A percentile compares a stretch with the other conserved stretches of the same genome.
Evolutionary conservation across 495 filamentous ascomycete species (phyloP).

Genomic region (Aspergillus indologenus): DNA sequence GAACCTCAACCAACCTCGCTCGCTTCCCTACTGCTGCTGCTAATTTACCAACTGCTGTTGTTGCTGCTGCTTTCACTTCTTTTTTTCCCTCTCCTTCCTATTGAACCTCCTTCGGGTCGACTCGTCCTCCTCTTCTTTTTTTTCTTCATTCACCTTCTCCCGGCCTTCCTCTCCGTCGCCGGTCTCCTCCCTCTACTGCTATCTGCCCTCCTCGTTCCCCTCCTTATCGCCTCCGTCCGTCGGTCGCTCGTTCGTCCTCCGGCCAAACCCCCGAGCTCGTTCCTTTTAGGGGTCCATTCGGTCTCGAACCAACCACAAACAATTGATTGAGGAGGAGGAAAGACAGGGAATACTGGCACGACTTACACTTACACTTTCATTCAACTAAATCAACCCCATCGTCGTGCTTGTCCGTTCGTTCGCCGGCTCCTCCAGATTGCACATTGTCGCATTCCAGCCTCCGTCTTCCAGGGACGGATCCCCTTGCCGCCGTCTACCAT

Average conservation of each 20-base stretch:
- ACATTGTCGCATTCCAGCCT: slow-evolving; percentile 15
- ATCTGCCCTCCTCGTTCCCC: not conserved
- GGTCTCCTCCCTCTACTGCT: not conserved
- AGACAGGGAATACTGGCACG: not conserved
- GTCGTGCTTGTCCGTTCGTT: not conserved
- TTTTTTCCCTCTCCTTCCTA: not conserved
- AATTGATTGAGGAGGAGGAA: not conserved
- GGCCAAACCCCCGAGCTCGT: not conserved
- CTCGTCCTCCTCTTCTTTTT: not conserved
- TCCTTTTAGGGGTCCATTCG: slow-evolving; percentile 8
- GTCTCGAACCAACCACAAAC: not conserved
- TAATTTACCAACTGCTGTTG: not conserved
- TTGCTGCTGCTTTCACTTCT: not conserved
- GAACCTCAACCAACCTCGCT: slow-evolving; percentile 1
- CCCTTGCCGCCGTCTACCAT: slow-evolving; percentile 16
- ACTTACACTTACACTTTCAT: not conserved
- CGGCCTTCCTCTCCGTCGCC: not conserved
- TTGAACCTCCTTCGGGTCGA: slow-evolving; percentile 1
- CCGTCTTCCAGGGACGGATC: slow-evolving; percentile 6
- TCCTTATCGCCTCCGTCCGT: not conserved
- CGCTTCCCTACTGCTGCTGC: slow-evolving; percentile 9
- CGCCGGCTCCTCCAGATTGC: not conserved
- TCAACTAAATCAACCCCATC: not conserved
- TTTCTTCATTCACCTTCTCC: not conserved
- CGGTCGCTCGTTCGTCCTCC: slow-evolving; percentile 11